Base-by-base conservation (phyloP, 2,329 filamentous ascomycete genomes). In the Talaromyces atroroseus region DNA sequence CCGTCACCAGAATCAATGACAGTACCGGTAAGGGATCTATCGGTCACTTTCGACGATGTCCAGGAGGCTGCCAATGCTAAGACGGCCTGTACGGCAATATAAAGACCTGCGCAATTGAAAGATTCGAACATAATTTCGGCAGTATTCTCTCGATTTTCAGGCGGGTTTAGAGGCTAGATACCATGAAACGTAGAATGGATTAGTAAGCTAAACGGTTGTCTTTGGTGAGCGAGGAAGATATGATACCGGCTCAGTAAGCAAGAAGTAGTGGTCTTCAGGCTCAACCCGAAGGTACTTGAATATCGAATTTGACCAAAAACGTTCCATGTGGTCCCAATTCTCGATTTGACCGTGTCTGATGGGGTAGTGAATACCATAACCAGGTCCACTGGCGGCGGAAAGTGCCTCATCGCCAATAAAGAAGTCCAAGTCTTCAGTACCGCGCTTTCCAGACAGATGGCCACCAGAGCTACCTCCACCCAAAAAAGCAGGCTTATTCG, bases 111-210 rank as follows among this genome's bases (percentile, higher is more conserved):
- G 74, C 94, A 97, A 78, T 99, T 99, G 82, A 99, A 99, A 3
- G 94, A 97, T 73, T 99, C 94, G 78, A 99, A 99, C 85, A 99
- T 96, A 76, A 99, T 99, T 74, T 99, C 94, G 74, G 94, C 94
- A 24, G 94, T 97, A 73, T 96, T 96, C 76, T 99, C 94, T 70
- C 94, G 91, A 76, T 99, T 97, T 78, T 99, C 94, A 26, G 94
- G 94, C 36, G 94, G 94, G 75, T 99, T 99, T 70, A 99, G 82
- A 62, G 94, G 94, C 89, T 96, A 65, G 32, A 49, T 51, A 18
- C 46, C 38, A 49, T 32, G 49, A 38, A 49, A 57, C 18, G 49
- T n/a, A 36, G 38, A 46, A 20, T 16, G 16, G 18, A 20, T 45
- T 45, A 52, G 21, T 20, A 20, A 20, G 7, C 12, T 20, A 11